These are phyloP conservation scores for Pseudogymnoascus sp. DNA, from an alignment of 2,329 filamentous ascomycete species.

Conservation along the genomic window DNA sequence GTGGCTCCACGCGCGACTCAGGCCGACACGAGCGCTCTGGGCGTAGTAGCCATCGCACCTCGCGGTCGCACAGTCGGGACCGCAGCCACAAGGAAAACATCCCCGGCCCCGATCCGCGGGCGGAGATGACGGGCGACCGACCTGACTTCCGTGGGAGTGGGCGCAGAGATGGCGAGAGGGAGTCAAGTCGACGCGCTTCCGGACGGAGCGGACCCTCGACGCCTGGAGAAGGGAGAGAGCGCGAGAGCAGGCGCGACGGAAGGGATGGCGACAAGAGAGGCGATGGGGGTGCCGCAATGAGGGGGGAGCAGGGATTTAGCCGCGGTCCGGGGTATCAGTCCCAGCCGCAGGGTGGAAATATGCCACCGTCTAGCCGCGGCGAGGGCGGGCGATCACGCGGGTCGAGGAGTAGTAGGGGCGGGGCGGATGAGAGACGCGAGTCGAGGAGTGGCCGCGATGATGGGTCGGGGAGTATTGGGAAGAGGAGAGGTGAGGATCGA, in stretches of 20 bases:
- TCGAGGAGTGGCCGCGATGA: not conserved
- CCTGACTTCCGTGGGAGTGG: not conserved
- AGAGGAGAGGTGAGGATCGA: not conserved
- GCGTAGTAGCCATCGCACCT: conserved; percentile 14
- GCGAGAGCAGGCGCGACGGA: conserved; percentile 21
- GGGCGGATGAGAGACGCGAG: not conserved
- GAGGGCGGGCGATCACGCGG: not conserved
- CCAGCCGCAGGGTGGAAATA: conserved; percentile 29
- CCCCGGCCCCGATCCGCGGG: not conserved
- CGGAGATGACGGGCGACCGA: not conserved
- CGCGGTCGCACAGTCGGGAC: conserved; percentile 1
- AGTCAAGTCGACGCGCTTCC: conserved; percentile 19
- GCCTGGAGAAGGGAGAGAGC: conserved; percentile 18
- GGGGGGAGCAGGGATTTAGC: conserved; percentile 9
- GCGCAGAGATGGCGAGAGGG: conserved; percentile 19
- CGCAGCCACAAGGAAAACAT: not conserved
- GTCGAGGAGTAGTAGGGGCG: not conserved
- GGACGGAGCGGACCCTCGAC: conserved; percentile 14
- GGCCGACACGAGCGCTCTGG: conserved; percentile 26
- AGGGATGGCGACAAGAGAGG: conserved; percentile 25
- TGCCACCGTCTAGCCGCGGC: not conserved
- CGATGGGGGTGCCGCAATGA: not conserved
- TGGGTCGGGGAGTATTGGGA: not conserved
- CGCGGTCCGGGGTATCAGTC: conserved; percentile 31
- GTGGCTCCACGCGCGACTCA: conserved; percentile 1